phyloP scores from a whole-genome alignment of 305 asterid genomes.

The Solanum chacoense region DNA sequence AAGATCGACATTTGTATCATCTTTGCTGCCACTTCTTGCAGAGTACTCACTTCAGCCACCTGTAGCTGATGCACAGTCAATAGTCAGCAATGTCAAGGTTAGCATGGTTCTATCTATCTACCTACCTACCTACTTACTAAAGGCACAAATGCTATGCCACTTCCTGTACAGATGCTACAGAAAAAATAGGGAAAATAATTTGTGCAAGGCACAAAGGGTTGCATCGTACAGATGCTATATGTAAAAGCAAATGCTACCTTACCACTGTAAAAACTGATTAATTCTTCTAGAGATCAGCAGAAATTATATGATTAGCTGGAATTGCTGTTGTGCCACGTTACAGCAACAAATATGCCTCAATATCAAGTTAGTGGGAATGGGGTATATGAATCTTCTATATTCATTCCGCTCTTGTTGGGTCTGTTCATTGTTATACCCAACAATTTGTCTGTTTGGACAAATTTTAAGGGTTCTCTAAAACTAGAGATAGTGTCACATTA shows the following conservation, averaged over 20 bases:
- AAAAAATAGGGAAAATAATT: neutral
- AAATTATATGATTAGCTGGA: neutral
- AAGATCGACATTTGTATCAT: slow-evolving; percentile 63
- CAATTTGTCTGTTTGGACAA: neutral
- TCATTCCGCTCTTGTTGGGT: neutral
- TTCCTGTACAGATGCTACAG: neutral
- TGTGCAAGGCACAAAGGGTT: neutral
- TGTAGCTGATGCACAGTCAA: slow-evolving; percentile 87
- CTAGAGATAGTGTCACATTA: neutral
- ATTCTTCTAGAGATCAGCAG: neutral
- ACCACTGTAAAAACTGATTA: neutral
- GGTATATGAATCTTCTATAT: neutral
- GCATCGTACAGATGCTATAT: neutral
- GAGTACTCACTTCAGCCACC: slow-evolving; percentile 91
- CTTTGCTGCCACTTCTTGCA: slow-evolving; percentile 89
- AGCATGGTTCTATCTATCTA: neutral
- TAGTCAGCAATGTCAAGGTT: slow-evolving; percentile 93
- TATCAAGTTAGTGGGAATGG: neutral
- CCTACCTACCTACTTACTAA: neutral
- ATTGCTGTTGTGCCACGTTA: neutral
- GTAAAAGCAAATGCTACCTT: neutral
- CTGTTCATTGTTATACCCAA: neutral
- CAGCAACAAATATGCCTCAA: neutral
- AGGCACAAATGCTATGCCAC: neutral
- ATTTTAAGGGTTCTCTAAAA: neutral